Evolutionary conservation across 106 monocot genomes (phyloP), one percentile per base, ranked within the genome.

Genomic region (Dendrobium chrysotoxum): DNA sequence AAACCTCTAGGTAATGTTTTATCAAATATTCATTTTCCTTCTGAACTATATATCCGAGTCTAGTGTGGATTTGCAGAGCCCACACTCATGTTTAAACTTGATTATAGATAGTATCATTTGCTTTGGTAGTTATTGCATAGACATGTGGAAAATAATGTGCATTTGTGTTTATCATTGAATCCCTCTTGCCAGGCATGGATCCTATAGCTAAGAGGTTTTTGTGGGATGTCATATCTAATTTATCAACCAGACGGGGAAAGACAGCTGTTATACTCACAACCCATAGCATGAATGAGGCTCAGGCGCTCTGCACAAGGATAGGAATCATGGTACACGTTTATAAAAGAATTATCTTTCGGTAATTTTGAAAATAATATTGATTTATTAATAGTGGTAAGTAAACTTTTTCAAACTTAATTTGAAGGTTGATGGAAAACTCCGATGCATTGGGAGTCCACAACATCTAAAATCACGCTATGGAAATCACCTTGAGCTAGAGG

Each of bases 241-340:
- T 95, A 76, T 93, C 95, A 76, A 95, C 95, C 23, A 86, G 91
- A 81, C 80, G 75, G 75, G 95, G 92, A 84, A 95, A 93, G 79
- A 93, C 89, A 35, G 95, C 95, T 85, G 86, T 95, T 40, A 95
- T 95, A 64, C 82, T 95, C 35, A 95, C 95, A 57, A 95, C 95
- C 61, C 95, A 95, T 80, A 95, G 95, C 86, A 95, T 95, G 95
- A 88, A 91, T 81, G 95, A 95, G 88, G 95, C 95, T 82, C 95
- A 95, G 78, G 95, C 95, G 78, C 83, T 95, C 17, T 95, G 95
- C 83, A 95, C 95, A 46, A 81, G 91, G 75, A 95, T 95, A 76
- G 95, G 95, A 57, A 93, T 95, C 53, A 95, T 95, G 95, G 95
- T 95, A 95, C 30, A 39, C 79, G 3, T 21, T 61, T 44, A 18